These are phyloP conservation scores for Citrus sp. DNA, from an alignment of 345 rosid species.

Conservation along the genomic window DNA sequence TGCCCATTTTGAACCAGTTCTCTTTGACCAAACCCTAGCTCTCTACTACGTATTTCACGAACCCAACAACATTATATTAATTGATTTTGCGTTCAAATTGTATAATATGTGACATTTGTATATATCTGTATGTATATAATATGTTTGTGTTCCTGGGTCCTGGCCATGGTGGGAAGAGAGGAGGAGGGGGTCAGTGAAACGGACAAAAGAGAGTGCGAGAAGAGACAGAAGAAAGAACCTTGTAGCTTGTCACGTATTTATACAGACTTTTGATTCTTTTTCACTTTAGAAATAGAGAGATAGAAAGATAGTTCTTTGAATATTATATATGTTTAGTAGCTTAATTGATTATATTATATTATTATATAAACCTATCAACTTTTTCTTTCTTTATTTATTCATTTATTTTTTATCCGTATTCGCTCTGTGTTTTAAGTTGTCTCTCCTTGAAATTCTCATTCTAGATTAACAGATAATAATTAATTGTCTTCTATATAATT, in stretches of 20 bases:
- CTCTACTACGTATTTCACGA: not conserved
- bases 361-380: not conserved
- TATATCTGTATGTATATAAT: not conserved
- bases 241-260: constrained; percentile 41
- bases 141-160: not conserved
- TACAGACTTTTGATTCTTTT: constrained; percentile 38
- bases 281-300: constrained; percentile 9
- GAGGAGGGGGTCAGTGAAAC: constrained; percentile 19
- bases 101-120: not conserved
- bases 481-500: constrained; percentile 6
- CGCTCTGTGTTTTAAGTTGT: constrained; percentile 54
- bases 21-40: constrained; percentile 12
- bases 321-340: not conserved
- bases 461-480: constrained; percentile 13
- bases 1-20: not conserved
- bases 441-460: constrained; percentile 46
- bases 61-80: not conserved
- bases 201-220: constrained; percentile 53
- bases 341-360: not conserved
- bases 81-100: not conserved
- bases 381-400: not conserved
- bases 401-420: constrained; percentile 27
- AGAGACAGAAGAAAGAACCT: constrained; percentile 54
- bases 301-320: not conserved
- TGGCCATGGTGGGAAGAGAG: constrained; percentile 1